These are phyloP conservation scores for Apiospora sp. DNA, from an alignment of 2,329 filamentous ascomycete species.

Conservation along the genomic window DNA sequence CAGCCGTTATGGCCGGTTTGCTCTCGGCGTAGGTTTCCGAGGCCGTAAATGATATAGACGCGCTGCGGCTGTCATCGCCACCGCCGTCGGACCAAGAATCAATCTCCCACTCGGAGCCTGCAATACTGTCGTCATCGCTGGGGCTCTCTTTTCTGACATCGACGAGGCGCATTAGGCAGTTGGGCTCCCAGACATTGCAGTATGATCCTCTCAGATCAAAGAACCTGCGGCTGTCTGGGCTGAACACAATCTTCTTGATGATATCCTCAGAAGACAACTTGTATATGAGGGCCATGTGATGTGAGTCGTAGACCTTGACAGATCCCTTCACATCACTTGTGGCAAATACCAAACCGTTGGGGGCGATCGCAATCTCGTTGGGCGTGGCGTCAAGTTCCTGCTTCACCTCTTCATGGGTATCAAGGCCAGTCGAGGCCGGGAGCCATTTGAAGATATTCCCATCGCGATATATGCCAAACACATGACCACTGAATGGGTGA, in stretches of 20 bases:
- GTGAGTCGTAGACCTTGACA: constrained; percentile 32
- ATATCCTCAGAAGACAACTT: constrained; percentile 31
- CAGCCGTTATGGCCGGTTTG: not conserved
- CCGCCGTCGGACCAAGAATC: not conserved
- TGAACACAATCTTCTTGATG: constrained; percentile 32
- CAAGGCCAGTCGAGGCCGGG: constrained; percentile 27
- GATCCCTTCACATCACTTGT: constrained; percentile 31
- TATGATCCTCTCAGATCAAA: constrained; percentile 33
- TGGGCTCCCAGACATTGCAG: constrained; percentile 37
- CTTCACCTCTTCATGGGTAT: constrained; percentile 31
- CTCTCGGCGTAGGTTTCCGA: not conserved
- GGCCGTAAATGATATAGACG: not conserved
- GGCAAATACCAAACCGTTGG: constrained; percentile 33
- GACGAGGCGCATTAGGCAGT: constrained; percentile 30
- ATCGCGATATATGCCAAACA: constrained; percentile 35
- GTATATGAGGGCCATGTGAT: constrained; percentile 32
- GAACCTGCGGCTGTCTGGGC: constrained; percentile 33
- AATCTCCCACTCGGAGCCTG: not conserved
- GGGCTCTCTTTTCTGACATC: not conserved
- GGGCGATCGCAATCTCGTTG: constrained; percentile 27
- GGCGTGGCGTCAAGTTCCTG: constrained; percentile 26
- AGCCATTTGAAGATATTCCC: constrained; percentile 39
- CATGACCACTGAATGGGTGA: constrained; percentile 33
- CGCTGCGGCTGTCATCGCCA: not conserved
- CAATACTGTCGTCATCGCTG: not conserved